These are phyloP conservation scores for Gossypium gossypioides DNA, from an alignment of 441 rosid genomes.

Conservation along the genomic window DNA sequence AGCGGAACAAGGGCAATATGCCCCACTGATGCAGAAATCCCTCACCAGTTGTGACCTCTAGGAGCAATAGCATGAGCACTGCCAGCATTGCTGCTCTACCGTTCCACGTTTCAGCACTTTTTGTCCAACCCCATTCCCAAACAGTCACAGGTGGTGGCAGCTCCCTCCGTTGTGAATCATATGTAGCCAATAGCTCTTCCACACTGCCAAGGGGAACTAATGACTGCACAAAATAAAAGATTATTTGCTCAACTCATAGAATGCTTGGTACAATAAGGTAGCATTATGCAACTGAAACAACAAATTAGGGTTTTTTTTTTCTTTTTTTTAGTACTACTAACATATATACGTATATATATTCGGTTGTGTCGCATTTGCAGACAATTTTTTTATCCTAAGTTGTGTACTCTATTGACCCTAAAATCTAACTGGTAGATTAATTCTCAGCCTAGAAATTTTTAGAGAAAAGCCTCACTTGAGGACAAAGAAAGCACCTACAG, in stretches of 20 bases:
- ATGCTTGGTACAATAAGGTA: neutral
- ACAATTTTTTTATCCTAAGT: too few relatives aligned
- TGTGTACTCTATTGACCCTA: neutral
- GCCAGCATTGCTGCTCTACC: conserved; percentile 98
- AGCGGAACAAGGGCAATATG: conserved; percentile 46
- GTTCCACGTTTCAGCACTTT: conserved; percentile 97
- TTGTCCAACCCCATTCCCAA: conserved; percentile 99
- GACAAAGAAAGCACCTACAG: neutral
- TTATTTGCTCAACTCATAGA: conserved; percentile 4
- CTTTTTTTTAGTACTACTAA: neutral
- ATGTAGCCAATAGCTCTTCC: conserved; percentile 74
- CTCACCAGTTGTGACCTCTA: conserved; percentile 87
- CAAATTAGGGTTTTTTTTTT: too few relatives aligned
- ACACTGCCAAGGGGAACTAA: conserved; percentile 90
- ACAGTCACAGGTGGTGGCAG: conserved; percentile 80
- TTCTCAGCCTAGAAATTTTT: neutral
- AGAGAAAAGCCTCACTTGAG: neutral
- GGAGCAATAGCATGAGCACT: conserved; percentile 64
- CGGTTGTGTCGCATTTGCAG: too few relatives aligned
- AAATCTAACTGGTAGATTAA: neutral
- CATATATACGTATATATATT: neutral
- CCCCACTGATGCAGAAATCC: conserved; percentile 97
- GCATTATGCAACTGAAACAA: neutral
- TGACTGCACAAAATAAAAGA: conserved; percentile 43
- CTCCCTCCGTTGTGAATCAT: conserved; percentile 84